Percentiles rank a stretch among this genome's conserved stretches.
Conservation (phyloP, 495 filamentous ascomycete species). For the Wilcoxina mikolae region DNA sequence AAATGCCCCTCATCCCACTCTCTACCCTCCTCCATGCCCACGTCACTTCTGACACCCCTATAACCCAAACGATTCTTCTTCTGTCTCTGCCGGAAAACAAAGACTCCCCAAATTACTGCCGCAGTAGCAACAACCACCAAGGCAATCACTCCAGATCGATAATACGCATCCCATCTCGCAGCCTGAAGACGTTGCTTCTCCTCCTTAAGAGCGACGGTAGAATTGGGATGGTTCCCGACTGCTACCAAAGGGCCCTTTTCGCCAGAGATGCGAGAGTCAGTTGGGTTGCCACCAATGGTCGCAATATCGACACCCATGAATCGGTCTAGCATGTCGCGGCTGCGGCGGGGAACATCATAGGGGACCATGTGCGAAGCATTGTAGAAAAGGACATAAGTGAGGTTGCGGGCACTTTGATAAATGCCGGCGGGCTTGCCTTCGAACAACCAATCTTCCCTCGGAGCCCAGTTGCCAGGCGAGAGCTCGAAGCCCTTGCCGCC, state of each 20-base stretch:
- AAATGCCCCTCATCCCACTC: conserved; percentile 85
- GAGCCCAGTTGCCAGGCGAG: conserved; percentile 78
- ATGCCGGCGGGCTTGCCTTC: conserved; percentile 80
- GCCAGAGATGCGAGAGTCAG: conserved; percentile 64
- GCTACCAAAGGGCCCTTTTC: conserved; percentile 74
- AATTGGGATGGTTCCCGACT: conserved; percentile 67
- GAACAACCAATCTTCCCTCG: conserved; percentile 83
- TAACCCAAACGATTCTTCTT: conserved; percentile 36
- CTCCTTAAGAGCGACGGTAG: conserved; percentile 53
- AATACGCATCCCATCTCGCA: conserved; percentile 85
- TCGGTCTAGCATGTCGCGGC: conserved; percentile 90
- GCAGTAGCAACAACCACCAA: conserved; percentile 71
- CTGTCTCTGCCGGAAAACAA: conserved; percentile 65
- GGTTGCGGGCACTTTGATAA: conserved; percentile 84
- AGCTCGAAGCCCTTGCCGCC: conserved; percentile 81
- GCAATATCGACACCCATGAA: conserved; percentile 90
- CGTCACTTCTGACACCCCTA: conserved; percentile 25
- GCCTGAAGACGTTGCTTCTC: conserved; percentile 61
- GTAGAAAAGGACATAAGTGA: conserved; percentile 92
- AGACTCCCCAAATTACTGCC: conserved; percentile 65
- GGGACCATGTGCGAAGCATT: conserved; percentile 97
- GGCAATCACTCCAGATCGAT: conserved; percentile 77
- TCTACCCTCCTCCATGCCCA: conserved; percentile 40
- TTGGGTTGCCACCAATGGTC: conserved; percentile 70
- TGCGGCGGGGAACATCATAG: conserved; percentile 75